Evolutionary conservation across 176 grass and related monocot species (phyloP).

Genomic region (Triticum dicoccoides): DNA sequence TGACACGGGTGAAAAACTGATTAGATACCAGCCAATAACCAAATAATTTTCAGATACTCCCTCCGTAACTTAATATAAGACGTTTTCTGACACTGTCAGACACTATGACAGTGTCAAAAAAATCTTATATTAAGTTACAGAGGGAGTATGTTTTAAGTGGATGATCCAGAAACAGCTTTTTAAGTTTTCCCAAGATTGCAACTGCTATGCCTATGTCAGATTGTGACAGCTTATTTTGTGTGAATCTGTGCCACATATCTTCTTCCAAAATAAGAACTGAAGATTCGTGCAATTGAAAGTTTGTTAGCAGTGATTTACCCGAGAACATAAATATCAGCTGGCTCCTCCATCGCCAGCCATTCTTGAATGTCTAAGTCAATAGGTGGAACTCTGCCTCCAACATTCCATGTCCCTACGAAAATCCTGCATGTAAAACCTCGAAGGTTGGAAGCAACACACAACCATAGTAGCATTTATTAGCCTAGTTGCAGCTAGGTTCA

Average conservation of each 20-base stretch:
- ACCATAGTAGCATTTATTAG: neutral
- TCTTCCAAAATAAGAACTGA: neutral
- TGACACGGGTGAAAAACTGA: neutral
- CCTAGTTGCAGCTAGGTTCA: neutral
- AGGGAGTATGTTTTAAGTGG: neutral
- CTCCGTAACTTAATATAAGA: no score
- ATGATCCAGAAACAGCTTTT: conserved; percentile 1
- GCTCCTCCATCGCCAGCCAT: conserved; percentile 68
- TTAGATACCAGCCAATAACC: neutral
- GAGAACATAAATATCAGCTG: conserved; percentile 80
- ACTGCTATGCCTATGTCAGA: neutral
- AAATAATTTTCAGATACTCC: neutral
- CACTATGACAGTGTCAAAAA: no score
- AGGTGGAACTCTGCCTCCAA: conserved; percentile 70
- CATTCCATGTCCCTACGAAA: conserved; percentile 82
- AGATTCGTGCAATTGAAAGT: neutral
- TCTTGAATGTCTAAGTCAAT: conserved; percentile 47
- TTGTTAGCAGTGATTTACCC: conserved; percentile 44
- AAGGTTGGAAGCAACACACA: conserved; percentile 19
- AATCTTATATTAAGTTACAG: no score
- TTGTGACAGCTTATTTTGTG: neutral
- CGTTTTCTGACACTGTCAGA: no score
- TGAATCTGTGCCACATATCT: neutral
- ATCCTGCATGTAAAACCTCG: conserved; percentile 45
- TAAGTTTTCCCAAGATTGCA: neutral